A percentile compares a stretch with the other conserved stretches of the same genome.
Conservation (phyloP, 2,329 filamentous ascomycete species). For the Penicillium sp. region DNA sequence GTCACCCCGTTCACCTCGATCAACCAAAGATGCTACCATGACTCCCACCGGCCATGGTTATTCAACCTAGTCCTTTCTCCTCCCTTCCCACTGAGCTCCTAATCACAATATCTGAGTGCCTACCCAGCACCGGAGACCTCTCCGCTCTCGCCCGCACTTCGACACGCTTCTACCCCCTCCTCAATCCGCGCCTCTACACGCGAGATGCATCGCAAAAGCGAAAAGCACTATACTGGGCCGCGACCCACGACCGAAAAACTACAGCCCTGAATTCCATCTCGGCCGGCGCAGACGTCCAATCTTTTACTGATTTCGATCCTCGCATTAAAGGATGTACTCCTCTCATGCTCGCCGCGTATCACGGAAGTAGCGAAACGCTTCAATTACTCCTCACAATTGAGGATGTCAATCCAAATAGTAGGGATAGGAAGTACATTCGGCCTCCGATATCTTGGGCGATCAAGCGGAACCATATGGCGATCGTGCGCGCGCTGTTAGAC, state of each 20-base stretch:
- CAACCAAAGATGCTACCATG: background rate
- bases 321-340: conserved; percentile 18
- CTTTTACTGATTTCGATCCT: conserved; percentile 7
- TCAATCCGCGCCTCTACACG: conserved; percentile 19
- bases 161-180: conserved; percentile 9
- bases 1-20: background rate
- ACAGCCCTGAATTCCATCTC: conserved; percentile 14
- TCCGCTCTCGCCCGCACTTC: conserved; percentile 15
- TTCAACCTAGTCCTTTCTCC: background rate
- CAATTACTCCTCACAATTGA: conserved; percentile 10
- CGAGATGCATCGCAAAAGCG: conserved; percentile 6
- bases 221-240: conserved; percentile 22
- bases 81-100: background rate
- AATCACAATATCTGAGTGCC: background rate
- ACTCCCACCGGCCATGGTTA: background rate
- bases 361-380: conserved; percentile 11
- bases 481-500: conserved; percentile 15
- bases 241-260: conserved; percentile 5
- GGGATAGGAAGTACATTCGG: conserved; percentile 18
- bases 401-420: conserved; percentile 18
- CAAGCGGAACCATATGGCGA: conserved; percentile 6
- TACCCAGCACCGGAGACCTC: background rate
- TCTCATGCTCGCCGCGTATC: conserved; percentile 17
- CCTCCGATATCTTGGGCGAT: conserved; percentile 22
- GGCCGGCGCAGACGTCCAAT: conserved; percentile 16